Evolutionary conservation across 2,329 filamentous ascomycete genomes (phyloP), one percentile per base, ranked within the genome.

Genomic region (Diaporthe ilicicola): DNA sequence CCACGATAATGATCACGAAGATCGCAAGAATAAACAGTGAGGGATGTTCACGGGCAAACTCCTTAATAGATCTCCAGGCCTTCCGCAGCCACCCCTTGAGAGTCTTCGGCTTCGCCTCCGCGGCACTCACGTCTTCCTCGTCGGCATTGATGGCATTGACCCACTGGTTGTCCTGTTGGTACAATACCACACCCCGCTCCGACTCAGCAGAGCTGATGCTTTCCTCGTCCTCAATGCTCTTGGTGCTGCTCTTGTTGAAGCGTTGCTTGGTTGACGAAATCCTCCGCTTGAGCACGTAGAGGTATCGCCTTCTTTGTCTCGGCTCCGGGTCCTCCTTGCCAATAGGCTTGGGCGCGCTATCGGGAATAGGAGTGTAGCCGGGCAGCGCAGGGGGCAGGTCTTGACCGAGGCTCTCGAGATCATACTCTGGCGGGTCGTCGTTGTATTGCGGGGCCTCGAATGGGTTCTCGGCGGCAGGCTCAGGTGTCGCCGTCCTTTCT

Each of bases 1-100:
- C 67, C 51, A 70, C 56, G 4, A 70, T 62, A n/a, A 70, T 17
- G 55, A 70, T 55, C 12, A 55, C n/a, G 19, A 70, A 70, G 12
- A 65, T 9, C 1, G 67, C 67, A 19, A 70, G 19, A 19, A 70
- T 64, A n/a, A 70, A 70, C 46, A 70, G 27, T 8, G n/a, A 53
- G 5, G 67, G 67, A 27, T 70, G 56, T n/a, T 65, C 67, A 19
- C 24, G 50, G 13, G 37, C 32, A 37, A 64, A 70, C 27, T 70
- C 62, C 61, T 50, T 42, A 3, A 59, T 37, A 10, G 22, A 22
- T 10, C 8, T 42, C 69, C 69, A 70, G 4, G 48, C 19, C 62
- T 65, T 50, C 13, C 56, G 55, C 22, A 67, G 17, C 61, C 61
- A 70, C 3, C 39, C 61, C 32, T 53, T 70, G 8, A 70, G 27